A percentile compares a stretch with the other conserved stretches of the same genome.
Evolutionary conservation across 768 basidiomycete species (phyloP).

Genomic region (Auricularia sp.): DNA sequence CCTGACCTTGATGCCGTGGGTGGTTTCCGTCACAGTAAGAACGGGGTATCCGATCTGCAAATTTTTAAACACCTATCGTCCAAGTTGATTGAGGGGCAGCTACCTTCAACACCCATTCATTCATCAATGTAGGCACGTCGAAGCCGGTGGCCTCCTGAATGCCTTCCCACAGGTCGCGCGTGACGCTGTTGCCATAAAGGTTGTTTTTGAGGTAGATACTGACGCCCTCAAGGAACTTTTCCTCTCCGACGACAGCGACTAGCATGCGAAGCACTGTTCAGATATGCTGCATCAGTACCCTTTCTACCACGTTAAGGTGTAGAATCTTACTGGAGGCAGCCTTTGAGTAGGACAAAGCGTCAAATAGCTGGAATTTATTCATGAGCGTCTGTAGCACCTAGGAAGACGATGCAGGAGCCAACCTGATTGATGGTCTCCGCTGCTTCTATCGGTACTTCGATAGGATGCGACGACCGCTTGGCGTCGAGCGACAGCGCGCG

Average conservation of each 20-base stretch:
- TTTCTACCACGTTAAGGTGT: background rate
- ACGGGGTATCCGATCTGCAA: constrained; percentile 75
- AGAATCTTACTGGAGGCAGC: constrained; percentile 53
- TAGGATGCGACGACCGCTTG: constrained; percentile 81
- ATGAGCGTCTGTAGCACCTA: background rate
- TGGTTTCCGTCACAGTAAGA: constrained; percentile 70
- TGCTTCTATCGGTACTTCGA: constrained; percentile 85
- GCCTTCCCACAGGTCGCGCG: constrained; percentile 80
- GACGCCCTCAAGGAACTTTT: constrained; percentile 77
- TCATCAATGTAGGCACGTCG: constrained; percentile 74
- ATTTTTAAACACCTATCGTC: background rate
- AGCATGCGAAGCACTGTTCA: constrained; percentile 83
- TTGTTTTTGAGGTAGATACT: constrained; percentile 87
- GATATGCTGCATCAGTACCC: background rate
- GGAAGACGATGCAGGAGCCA: background rate
- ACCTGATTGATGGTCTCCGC: constrained; percentile 77
- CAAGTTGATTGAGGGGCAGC: background rate
- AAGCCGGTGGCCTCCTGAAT: constrained; percentile 63
- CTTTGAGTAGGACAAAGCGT: constrained; percentile 78
- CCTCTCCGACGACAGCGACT: constrained; percentile 78
- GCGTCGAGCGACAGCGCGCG: constrained; percentile 76
- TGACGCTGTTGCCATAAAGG: constrained; percentile 75
- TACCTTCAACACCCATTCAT: constrained; percentile 83
- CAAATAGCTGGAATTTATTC: constrained; percentile 60
- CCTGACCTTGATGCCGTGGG: constrained; percentile 61